Evolutionary conservation across 148 eudicot genomes (phyloP).

Genomic region (Gaultheria prostrata): DNA sequence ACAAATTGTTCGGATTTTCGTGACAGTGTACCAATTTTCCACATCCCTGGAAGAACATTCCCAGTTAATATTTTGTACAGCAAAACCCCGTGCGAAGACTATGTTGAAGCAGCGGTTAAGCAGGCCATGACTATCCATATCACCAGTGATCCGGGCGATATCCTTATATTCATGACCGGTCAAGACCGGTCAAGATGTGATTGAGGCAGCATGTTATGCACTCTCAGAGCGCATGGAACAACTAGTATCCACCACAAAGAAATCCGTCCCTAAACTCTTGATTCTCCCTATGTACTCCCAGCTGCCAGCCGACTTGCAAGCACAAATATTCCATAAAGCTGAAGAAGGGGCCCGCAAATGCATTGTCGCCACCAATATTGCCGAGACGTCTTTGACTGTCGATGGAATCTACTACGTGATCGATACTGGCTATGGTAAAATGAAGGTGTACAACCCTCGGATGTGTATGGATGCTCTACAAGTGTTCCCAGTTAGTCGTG

Average conservation of each 20-base stretch:
- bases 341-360: slow-evolving; percentile 98
- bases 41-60: slow-evolving; percentile 95
- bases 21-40: slow-evolving; percentile 86
- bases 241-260: slow-evolving; percentile 57
- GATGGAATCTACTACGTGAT: slow-evolving; percentile 91
- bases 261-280: slow-evolving; percentile 69
- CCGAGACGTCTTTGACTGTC: slow-evolving; percentile 91
- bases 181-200: slow-evolving; percentile 99
- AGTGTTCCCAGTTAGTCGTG: slow-evolving; percentile 93
- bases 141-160: slow-evolving; percentile 80
- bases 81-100: slow-evolving; percentile 95
- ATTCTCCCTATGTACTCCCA: slow-evolving; percentile 96
- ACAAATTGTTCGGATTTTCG: neutral
- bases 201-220: slow-evolving; percentile 87
- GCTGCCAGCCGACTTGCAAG: slow-evolving; percentile 96
- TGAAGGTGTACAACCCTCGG: slow-evolving; percentile 94
- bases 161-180: slow-evolving; percentile 97
- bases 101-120: slow-evolving; percentile 94
- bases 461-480: slow-evolving; percentile 99
- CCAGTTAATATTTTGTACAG: slow-evolving; percentile 77
- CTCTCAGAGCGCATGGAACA: slow-evolving; percentile 95
- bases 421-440: slow-evolving; percentile 92
- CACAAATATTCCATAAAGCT: slow-evolving; percentile 87
- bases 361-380: slow-evolving; percentile 96
- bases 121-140: slow-evolving; percentile 95